Base-by-base conservation (phyloP, 2,329 filamentous ascomycete species). In the Stagonosporopsis chrysanthemi region DNA sequence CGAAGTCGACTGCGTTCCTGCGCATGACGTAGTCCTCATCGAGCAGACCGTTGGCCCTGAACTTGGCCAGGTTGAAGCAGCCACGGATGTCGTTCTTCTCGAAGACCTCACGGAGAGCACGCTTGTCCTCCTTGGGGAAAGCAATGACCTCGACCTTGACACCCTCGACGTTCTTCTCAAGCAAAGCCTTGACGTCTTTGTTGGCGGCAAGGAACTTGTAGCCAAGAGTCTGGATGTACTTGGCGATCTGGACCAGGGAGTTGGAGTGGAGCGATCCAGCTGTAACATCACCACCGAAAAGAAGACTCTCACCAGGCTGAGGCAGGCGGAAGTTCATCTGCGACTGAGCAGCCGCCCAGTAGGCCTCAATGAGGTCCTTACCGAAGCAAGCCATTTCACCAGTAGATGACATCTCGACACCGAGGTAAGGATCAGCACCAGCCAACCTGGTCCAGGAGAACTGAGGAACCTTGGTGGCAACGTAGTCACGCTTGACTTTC, bases 261-360 rank as follows among this genome's bases (percentile, higher is more conserved):
- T 87, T 87, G 58, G 88, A 89, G 58, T 68, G 66, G 1, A 70
- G 63, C 24, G 66, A 62, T 40, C 60, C 65, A n/a, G 62, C 45
- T 66, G 81, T 83, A 60, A 87, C 80, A 75, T 97, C 91, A 69
- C 95, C 95, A 64, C 95, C 95, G 65, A 99, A 91, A 50, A 99
- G 88, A 57, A 99, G 88, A 81, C 95, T 94, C 83, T 97, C 92
- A 65, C 95, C 95, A 50, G 92, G 91, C 78, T 96, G 89, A 40
- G 95, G 95, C 72, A 97, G 86, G 68, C 93, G 91, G 91, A 98
- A 98, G 87, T 98, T 99, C 94, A 98, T 99, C 70, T 91, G 94
- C 19, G 92, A 95, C 81, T 99, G 95, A 61, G 97, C 83, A 17
- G 93, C 96, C 24, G 93, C 85, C 95, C 95, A 99, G 86, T 99